A percentile compares a stretch with the other conserved stretches of the same genome.
Evolutionary conservation across 2,329 filamentous ascomycete species (phyloP).

Genomic region (Ophiostoma himal-ulmi): DNA sequence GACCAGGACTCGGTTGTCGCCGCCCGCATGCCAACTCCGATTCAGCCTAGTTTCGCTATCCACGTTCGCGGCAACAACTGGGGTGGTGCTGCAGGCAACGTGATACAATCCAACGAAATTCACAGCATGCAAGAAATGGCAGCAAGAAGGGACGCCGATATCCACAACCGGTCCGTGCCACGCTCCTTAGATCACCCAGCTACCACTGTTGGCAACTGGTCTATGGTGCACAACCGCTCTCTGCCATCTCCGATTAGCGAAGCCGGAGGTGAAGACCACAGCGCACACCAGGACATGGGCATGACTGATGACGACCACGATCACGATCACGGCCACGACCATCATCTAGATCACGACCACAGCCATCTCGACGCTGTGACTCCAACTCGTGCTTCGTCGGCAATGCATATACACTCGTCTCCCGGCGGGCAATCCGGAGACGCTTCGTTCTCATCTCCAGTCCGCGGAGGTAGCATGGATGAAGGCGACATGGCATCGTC

Average conservation of each 20-base stretch:
- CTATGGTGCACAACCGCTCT: conserved; percentile 47
- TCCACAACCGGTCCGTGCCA: conserved; percentile 41
- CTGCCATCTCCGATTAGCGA: conserved; percentile 58
- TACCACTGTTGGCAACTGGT: conserved; percentile 42
- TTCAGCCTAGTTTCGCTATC: conserved; percentile 52
- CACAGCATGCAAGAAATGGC: conserved; percentile 10
- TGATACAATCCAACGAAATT: conserved; percentile 25
- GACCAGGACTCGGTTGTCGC: conserved; percentile 34
- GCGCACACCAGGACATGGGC: conserved; percentile 30
- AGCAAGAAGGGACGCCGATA: background rate
- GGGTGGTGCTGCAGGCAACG: conserved; percentile 36
- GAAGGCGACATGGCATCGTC: conserved; percentile 41
- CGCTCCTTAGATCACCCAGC: conserved; percentile 40
- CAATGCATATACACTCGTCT: conserved; percentile 14
- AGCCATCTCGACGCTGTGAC: conserved; percentile 35
- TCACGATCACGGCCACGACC: conserved; percentile 2
- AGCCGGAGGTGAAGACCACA: conserved; percentile 39
- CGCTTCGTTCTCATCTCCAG: conserved; percentile 16
- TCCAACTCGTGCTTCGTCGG: conserved; percentile 16
- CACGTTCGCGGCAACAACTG: conserved; percentile 51
- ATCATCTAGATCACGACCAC: conserved; percentile 23
- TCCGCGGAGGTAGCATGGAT: conserved; percentile 3
- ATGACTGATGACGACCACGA: conserved; percentile 23
- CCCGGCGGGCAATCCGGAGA: background rate
- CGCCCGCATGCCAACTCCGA: conserved; percentile 53